Evolutionary conservation across 306 rosid genomes (phyloP).

Genomic region (Cicer pinnatifidum): DNA sequence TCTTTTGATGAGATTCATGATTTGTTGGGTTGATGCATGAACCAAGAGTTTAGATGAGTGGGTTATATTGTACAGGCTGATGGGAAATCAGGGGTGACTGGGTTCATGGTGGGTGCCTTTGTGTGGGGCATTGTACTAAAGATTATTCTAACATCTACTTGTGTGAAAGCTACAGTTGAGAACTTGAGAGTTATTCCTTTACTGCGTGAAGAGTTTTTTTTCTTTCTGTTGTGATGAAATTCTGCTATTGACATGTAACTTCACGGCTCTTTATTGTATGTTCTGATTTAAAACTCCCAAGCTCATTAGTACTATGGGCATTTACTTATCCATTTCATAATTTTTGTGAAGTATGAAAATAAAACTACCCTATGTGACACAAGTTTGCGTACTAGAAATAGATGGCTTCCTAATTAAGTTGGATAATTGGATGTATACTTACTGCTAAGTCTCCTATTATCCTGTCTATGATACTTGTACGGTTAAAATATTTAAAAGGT

Average conservation of each 20-base stretch:
- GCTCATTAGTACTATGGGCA: not conserved
- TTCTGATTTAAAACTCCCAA: not conserved
- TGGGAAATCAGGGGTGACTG: no score
- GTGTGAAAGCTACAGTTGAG: no score
- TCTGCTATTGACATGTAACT: not conserved
- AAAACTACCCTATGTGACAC: not conserved
- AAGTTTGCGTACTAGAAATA: not conserved
- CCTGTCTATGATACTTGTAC: not conserved
- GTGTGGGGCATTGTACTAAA: no score
- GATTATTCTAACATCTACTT: no score
- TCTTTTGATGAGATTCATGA: no score
- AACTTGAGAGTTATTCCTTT: no score
- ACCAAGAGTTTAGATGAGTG: no score
- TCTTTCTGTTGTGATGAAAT: not conserved
- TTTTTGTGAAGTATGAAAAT: not conserved
- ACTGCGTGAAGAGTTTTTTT: no score
- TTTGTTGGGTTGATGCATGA: no score
- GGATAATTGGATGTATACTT: not conserved
- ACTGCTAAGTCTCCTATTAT: slow-evolving; percentile 1
- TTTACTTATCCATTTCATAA: not conserved
- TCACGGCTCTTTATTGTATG: not conserved
- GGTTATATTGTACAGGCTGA: no score
- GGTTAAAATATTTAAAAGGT: not conserved
- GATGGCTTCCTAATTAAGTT: slow-evolving; percentile 16
- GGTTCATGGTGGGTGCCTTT: no score